These are phyloP conservation scores for rapeseed (Brassica napus) DNA, from an alignment of 345 rosid genomes.

Conservation along the genomic window DNA sequence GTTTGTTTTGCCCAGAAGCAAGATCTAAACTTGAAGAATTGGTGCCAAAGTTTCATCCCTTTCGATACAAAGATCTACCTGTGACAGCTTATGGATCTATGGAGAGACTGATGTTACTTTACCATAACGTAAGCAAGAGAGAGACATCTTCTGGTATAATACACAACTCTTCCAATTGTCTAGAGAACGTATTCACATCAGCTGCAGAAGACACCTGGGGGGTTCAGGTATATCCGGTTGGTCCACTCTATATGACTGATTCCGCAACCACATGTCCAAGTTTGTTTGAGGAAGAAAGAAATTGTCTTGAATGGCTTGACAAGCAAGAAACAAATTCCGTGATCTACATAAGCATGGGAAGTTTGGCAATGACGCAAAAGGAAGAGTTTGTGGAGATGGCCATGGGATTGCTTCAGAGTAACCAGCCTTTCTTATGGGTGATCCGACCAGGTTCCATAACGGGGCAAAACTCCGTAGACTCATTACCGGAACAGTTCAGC, in stretches of 20 bases:
- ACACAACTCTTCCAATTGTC: constrained; percentile 32
- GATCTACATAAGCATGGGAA: constrained; percentile 43
- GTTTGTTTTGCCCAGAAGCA: constrained; percentile 9
- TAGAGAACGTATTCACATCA: constrained; percentile 31
- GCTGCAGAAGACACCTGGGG: constrained; percentile 11
- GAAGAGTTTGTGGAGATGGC: constrained; percentile 41
- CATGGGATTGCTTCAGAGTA: constrained; percentile 39
- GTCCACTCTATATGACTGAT: constrained; percentile 34
- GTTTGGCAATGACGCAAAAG: constrained; percentile 24
- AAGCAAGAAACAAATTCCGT: constrained; percentile 38
- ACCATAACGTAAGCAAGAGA: constrained; percentile 1
- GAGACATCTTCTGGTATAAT: constrained; percentile 33
- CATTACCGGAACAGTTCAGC: constrained; percentile 29
- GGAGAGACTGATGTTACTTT: constrained; percentile 18
- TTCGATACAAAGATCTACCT: constrained; percentile 37
- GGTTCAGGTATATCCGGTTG: constrained; percentile 31
- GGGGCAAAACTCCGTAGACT: constrained; percentile 10
- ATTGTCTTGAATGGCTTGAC: constrained; percentile 44
- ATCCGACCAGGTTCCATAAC: constrained; percentile 34
- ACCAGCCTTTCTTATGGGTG: constrained; percentile 47
- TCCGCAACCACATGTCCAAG: not conserved
- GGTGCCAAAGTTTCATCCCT: constrained; percentile 20
- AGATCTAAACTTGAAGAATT: constrained; percentile 12
- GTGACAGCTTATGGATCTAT: constrained; percentile 10
- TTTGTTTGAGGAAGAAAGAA: constrained; percentile 34